Evolutionary conservation across 2,329 filamentous ascomycete genomes (phyloP).

Genomic region (Parasarocladium wereldwijsianum): DNA sequence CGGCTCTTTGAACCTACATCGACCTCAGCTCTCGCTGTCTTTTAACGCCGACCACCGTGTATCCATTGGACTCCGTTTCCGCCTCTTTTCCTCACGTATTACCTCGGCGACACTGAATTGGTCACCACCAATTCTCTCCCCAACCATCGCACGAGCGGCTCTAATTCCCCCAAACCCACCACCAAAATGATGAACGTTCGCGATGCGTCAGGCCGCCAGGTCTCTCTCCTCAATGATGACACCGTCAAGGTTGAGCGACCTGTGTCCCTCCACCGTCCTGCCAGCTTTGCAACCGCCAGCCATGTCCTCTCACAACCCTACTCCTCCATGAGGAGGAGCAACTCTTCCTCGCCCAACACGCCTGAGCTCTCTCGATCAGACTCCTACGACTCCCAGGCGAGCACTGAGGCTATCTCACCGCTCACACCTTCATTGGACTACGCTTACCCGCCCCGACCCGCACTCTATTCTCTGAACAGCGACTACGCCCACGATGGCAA

Average conservation of each 20-base stretch:
- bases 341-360: constrained; percentile 33
- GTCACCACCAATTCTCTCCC: too few relatives aligned
- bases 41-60: too few relatives aligned
- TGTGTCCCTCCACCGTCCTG: constrained; percentile 7
- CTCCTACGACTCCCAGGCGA: constrained; percentile 46
- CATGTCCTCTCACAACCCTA: constrained; percentile 15
- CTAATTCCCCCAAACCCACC: too few relatives aligned
- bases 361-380: constrained; percentile 45
- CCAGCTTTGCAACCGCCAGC: constrained; percentile 20
- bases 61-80: too few relatives aligned
- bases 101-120: too few relatives aligned
- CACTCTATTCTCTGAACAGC: constrained; percentile 23
- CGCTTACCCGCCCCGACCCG: constrained; percentile 20
- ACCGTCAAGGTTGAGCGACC: not conserved
- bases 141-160: too few relatives aligned
- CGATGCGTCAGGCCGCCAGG: constrained; percentile 40
- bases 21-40: too few relatives aligned
- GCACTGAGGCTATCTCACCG: constrained; percentile 38
- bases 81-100: too few relatives aligned
- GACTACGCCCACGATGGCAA: constrained; percentile 17
- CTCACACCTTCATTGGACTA: constrained; percentile 36
- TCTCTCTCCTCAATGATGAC: constrained; percentile 47
- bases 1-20: too few relatives aligned
- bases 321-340: constrained; percentile 22
- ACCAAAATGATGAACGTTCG: constrained; percentile 33